Evolutionary conservation across 2,329 filamentous ascomycete genomes (phyloP), one percentile per base, ranked within the genome.

Genomic region (Cryoendolithus antarcticus): DNA sequence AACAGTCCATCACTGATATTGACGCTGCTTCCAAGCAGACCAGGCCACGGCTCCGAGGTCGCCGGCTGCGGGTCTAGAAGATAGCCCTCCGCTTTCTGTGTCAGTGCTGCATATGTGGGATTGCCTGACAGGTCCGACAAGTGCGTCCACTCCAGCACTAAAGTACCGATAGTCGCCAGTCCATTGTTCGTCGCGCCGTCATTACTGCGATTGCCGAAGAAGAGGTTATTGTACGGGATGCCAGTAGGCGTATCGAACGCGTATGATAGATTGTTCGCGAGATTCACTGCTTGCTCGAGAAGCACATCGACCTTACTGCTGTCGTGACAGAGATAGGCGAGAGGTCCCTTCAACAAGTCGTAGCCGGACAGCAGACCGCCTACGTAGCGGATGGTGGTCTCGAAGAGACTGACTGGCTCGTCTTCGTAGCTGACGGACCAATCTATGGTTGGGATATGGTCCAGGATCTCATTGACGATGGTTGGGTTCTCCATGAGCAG

Each of bases 371-470:
- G 56, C 51, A 94, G 69, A 10, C 86, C 86, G 7, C 75, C 86
- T 1, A 94, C 64, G 52, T 93, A 93, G 21, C 86, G 78, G 53
- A 94, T 93, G 0, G 84, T 94, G 0, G 85, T 93, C 62, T 94
- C 86, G 52, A 94, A 94, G 6, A 94, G 62, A 30, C 81, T 89
- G 35, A 93, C 76, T 7, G 67, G 61, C 1, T 67, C 60, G 2
- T 66, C 52, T 1, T 50, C 43, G 34, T 49, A 41, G 30, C 48
- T 82, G 8, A 67, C 64, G 32, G 71, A 71, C 54, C 84, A 93
- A 59, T 93, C 67, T 52, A 93, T 80, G 0, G 62, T 72, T 0
- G 75, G 71, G 34, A 93, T 72, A 54, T 78, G 79, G 4, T 80
- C 66, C 12, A 93, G 60, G 46, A 93, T 86, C 38, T 77, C 66